Evolutionary conservation across 179 eudicot genomes (phyloP).

Genomic region (Carnegiea gigantea): DNA sequence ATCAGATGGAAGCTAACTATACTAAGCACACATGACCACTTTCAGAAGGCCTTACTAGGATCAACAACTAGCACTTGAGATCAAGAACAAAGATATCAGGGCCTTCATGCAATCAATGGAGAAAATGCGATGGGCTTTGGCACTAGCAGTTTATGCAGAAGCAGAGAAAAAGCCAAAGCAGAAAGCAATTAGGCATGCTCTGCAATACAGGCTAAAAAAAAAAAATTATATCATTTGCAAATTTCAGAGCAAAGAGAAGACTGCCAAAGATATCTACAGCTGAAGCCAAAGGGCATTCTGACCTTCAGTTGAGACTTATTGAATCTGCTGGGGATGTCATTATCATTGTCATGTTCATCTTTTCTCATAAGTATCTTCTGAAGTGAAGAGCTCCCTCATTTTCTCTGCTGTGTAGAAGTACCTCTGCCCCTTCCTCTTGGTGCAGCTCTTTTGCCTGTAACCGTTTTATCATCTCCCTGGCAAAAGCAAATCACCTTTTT

Average conservation of each 20-base stretch:
- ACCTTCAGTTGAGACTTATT: slow-evolving; percentile 76
- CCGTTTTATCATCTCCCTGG: slow-evolving; percentile 54
- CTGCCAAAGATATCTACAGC: neutral
- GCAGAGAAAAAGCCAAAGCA: neutral
- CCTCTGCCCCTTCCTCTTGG: slow-evolving; percentile 86
- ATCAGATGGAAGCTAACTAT: too few relatives aligned
- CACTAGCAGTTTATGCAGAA: too few relatives aligned
- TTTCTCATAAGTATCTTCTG: slow-evolving; percentile 56
- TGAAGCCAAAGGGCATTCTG: slow-evolving; percentile 9
- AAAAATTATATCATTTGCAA: neutral
- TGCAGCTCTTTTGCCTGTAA: slow-evolving; percentile 74
- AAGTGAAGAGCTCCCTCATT: slow-evolving; percentile 58
- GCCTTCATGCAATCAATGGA: too few relatives aligned
- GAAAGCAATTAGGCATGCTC: neutral
- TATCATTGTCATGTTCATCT: slow-evolving; percentile 67
- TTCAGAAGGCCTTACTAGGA: too few relatives aligned
- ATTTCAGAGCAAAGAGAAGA: slow-evolving; percentile 4
- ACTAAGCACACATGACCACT: too few relatives aligned
- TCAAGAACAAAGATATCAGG: too few relatives aligned
- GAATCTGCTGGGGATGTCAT: slow-evolving; percentile 43
- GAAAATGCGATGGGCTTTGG: too few relatives aligned
- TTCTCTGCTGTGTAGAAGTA: slow-evolving; percentile 64
- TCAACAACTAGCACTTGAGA: too few relatives aligned
- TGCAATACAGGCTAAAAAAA: neutral
- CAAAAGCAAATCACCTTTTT: slow-evolving; percentile 10